Conservation (phyloP, 352 stramenopile species). For the Albugo laibachii region DNA sequence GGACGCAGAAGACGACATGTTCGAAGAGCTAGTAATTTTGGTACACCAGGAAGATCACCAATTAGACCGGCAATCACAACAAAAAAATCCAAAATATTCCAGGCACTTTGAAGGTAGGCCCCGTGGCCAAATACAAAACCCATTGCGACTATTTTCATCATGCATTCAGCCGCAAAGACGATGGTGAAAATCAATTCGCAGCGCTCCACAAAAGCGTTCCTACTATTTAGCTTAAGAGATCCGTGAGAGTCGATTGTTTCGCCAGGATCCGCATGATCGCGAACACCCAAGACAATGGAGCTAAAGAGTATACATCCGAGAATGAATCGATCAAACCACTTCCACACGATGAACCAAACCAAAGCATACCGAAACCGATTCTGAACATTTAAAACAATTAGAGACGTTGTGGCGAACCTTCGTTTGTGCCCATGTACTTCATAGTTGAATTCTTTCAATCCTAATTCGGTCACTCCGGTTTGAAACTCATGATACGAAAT, state of each 20-base stretch:
- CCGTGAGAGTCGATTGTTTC: conserved; percentile 13
- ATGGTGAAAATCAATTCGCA: conserved; percentile 19
- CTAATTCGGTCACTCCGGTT: conserved; percentile 18
- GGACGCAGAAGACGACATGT: conserved; percentile 30
- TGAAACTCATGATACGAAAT: conserved; percentile 22
- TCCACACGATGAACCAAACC: conserved; percentile 28
- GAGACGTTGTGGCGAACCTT: conserved; percentile 17
- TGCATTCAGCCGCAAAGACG: conserved; percentile 56
- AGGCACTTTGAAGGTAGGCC: conserved; percentile 44
- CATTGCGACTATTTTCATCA: conserved; percentile 64
- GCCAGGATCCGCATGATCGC: conserved; percentile 24
- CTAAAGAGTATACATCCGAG: conserved; percentile 44
- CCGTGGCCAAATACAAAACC: conserved; percentile 33
- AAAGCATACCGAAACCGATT: conserved; percentile 17
- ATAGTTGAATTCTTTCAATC: conserved; percentile 25
- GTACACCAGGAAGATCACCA: conserved; percentile 16
- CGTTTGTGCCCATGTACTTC: conserved; percentile 21
- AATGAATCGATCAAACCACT: conserved; percentile 63
- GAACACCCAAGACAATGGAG: conserved; percentile 35
- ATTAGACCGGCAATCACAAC: conserved; percentile 39
- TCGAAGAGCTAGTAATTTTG: conserved; percentile 16
- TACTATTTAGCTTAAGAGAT: conserved; percentile 7
- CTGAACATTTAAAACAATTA: conserved; percentile 16
- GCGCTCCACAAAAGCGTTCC: conserved; percentile 20
- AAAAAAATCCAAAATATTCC: conserved; percentile 77